Percentiles rank a stretch among this genome's conserved stretches.
These are phyloP conservation scores for Salvia rosmarinus DNA, from an alignment of 257 asterid genomes.

Conservation along the genomic window DNA sequence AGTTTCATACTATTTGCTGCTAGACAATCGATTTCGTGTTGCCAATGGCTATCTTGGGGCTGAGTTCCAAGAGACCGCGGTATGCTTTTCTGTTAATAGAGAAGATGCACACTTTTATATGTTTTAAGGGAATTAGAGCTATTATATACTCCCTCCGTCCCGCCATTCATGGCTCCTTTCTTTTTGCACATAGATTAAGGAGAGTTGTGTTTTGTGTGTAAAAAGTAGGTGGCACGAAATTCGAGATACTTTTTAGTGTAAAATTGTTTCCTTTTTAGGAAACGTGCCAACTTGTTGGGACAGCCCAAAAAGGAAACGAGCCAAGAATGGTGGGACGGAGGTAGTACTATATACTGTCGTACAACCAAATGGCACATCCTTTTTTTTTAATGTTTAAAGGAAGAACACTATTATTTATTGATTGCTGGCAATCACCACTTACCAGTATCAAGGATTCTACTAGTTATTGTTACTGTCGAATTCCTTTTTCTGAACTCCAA, in stretches of 20 bases:
- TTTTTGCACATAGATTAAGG: no score
- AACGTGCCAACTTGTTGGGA: no score
- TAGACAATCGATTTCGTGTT: conserved; percentile 81
- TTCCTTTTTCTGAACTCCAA: conserved; percentile 3
- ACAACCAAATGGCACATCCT: not conserved
- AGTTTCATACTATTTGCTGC: conserved; percentile 78
- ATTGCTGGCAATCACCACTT: not conserved
- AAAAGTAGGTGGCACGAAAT: no score
- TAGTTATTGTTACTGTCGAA: conserved; percentile 18
- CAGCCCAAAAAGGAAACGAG: no score
- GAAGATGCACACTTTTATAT: not conserved
- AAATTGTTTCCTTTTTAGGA: no score
- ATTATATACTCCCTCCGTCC: no score
- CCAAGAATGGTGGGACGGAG: no score
- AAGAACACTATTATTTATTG: not conserved
- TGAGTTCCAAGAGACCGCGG: conserved; percentile 86
- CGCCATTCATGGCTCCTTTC: no score
- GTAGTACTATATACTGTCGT: not conserved
- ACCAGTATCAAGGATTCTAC: not conserved
- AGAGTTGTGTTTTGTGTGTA: no score
- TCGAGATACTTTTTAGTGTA: no score
- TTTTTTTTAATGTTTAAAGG: not conserved
- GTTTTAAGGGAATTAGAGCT: not conserved
- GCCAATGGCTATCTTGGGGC: conserved; percentile 89
- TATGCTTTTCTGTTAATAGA: conserved; percentile 37